Percentiles rank a stretch among this genome's conserved stretches.
These are phyloP conservation scores for Macaranga tanarius DNA, from an alignment of 441 rosid species.

Conservation along the genomic window DNA sequence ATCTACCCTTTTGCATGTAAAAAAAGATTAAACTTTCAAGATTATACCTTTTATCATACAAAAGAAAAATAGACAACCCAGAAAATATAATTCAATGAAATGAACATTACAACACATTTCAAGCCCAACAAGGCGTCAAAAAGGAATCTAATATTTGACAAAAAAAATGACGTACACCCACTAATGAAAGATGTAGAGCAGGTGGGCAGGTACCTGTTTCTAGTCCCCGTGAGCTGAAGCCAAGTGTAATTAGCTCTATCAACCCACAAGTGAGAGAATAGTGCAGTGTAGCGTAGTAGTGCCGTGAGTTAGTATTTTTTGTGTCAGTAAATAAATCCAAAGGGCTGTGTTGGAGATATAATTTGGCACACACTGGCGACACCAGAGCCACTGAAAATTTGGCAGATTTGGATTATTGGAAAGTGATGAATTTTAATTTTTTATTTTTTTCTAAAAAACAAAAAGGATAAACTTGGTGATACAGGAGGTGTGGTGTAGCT, in stretches of 20 bases:
- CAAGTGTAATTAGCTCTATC: not conserved
- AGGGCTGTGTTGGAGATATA: not conserved
- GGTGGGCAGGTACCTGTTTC: not conserved
- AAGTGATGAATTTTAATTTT: not conserved
- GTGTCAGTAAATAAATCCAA: not conserved
- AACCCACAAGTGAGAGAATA: constrained; percentile 5
- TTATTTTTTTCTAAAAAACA: not conserved
- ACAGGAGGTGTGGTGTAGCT: constrained; percentile 53
- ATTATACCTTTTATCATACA: not conserved
- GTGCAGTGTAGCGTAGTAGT: not conserved
- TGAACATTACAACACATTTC: not conserved
- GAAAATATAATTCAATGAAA: not conserved
- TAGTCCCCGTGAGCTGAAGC: not conserved
- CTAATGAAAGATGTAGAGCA: not conserved
- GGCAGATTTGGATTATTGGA: constrained; percentile 18
- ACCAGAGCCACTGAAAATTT: constrained; percentile 45
- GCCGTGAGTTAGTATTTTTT: not conserved
- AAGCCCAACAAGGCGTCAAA: not conserved
- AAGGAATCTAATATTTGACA: not conserved
- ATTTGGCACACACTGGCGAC: constrained; percentile 20
- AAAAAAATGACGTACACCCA: not conserved
- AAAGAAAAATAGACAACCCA: not conserved
- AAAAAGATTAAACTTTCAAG: not conserved
- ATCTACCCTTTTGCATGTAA: not conserved
- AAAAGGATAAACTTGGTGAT: constrained; percentile 41